Base-by-base conservation (phyloP, 371 early-diverging fungal genomes). In the Lichtheimia ramosa region DNA sequence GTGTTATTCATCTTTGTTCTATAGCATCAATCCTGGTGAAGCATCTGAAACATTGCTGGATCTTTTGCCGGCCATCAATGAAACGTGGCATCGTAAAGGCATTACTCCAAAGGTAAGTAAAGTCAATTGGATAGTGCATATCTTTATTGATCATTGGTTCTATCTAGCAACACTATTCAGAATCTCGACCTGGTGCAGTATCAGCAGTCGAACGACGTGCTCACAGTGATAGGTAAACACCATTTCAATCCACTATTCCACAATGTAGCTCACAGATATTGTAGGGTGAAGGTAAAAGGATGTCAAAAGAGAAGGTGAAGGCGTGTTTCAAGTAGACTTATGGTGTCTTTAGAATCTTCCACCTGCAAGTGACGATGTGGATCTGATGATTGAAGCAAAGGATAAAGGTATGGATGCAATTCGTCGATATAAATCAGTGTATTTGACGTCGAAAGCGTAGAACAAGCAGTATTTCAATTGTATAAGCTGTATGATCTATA, bases 381-480 rank as follows among this genome's bases (percentile, higher is more conserved):
- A 82, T 59, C 53, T 82, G 15, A 82, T 82, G 82, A 81, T 82
- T 41, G 83, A 82, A 57, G 83, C 83, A 18, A 82, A 82, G 40
- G 81, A 79, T 20, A 82, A 82, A 63, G 79, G 75, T 75, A 59
- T 1, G 13, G 3, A 41, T 7, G 54, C 18, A n/a, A 21, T 6
- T 12, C 23, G 2, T 15, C 8, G 34, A 41, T 23, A 21, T 10
- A 39, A 16, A 23, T 4, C 1, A 54, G 2, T 15, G 15, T 5
- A 18, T 27, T 13, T 39, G 21, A 39, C 41, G 0, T 15, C 2
- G 16, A 25, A 27, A 34, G n/a, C 20, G 39, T 63, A 71, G 79
- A 79, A 46, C 80, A 82, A 74, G 79, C 79, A 5, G 78, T 82
- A 1, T 65, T 82, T 48, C 64, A 77, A 13, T 66, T 82, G 21